A percentile compares a stretch with the other conserved stretches of the same genome.
phyloP scores from a whole-genome alignment of 345 rosid genomes.

The Hibiscus trionum region DNA sequence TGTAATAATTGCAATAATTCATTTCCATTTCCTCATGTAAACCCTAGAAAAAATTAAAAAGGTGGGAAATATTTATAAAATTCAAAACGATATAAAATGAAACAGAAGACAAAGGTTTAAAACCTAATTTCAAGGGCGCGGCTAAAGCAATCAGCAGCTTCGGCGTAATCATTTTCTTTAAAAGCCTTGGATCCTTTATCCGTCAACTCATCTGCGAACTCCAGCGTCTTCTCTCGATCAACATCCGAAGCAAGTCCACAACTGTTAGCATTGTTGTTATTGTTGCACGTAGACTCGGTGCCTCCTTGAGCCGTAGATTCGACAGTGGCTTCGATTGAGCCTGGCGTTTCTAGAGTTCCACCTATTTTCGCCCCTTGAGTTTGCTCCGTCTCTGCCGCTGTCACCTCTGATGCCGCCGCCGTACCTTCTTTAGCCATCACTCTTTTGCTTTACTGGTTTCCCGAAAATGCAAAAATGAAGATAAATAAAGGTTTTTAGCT shows the following conservation, averaged over 20 bases:
- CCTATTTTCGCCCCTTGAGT: not conserved
- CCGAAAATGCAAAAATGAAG: not conserved
- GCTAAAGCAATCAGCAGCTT: slow-evolving; percentile 91
- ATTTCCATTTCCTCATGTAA: not conserved
- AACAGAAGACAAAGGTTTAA: not conserved
- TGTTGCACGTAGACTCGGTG: slow-evolving; percentile 60
- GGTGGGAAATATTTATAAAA: not conserved
- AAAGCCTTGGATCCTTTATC: slow-evolving; percentile 56
- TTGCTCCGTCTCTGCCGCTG: slow-evolving; percentile 19
- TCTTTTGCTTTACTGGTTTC: not conserved
- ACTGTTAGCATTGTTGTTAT: slow-evolving; percentile 36
- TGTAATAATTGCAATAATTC: not conserved
- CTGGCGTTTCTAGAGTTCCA: slow-evolving; percentile 27
- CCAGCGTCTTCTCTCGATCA: slow-evolving; percentile 50
- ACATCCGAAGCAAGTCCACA: slow-evolving; percentile 29
- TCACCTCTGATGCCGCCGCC: slow-evolving; percentile 18
- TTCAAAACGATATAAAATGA: not conserved
- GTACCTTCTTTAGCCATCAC: slow-evolving; percentile 40
- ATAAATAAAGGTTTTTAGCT: not conserved
- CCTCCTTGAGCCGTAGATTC: slow-evolving; percentile 40
- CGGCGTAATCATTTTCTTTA: slow-evolving; percentile 52
- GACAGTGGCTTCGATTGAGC: slow-evolving; percentile 40
- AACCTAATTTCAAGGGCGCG: slow-evolving; percentile 94
- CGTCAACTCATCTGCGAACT: slow-evolving; percentile 53
- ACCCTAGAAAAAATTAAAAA: not conserved